Base-by-base conservation (phyloP, 1,284 basidiomycete genomes). In the Moniliophthora roreri region DNA sequence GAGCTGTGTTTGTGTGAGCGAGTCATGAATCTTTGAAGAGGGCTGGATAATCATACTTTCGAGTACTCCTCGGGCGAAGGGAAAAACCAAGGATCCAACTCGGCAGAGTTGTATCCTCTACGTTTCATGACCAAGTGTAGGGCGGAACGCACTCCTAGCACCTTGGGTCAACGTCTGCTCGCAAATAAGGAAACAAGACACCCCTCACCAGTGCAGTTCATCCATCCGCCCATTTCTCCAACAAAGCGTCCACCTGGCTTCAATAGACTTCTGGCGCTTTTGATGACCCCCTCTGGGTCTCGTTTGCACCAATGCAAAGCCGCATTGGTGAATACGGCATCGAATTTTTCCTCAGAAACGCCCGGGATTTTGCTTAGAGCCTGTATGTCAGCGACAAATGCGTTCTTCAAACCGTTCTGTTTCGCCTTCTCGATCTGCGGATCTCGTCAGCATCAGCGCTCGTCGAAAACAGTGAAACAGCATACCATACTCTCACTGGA, bases 301-400 rank as follows among this genome's bases (percentile, higher is more conserved):
- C 71, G 68, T 65, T 90, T 91, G 68, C 91, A 93, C 92, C 92
- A 94, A 63, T 95, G 92, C 54, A 94, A 66, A 1, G 81, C 77
- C 0, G 92, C 91, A 53, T 88, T 91, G 41, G 85, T 85, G 69
- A 93, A 93, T 1, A 89, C 85, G 0, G 82, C 78, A 59, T 87
- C 82, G 55, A 81, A 87, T 48, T 69, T 69, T 47, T 58, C 41
- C 45, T 54, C 55, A 15, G 63, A 61, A 10, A 69, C 60, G 21
- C 11, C 18, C 20, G 68, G 70, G 10, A 75, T 69, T 4, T 41
- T 26, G 5, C 57, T 53, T 2, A 87, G 69, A 1, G 69, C 68
- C 52, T 86, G 81, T 1, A 81, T 71, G 54, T 87, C 85, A 4
- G 74, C 71, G 4, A 80, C 69, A 24, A 80, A 78, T 0, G 72